Percentiles rank a stretch among this genome's conserved stretches.
These are phyloP conservation scores for Fusarium palustre DNA, from an alignment of 2,329 filamentous ascomycete species.

Conservation along the genomic window DNA sequence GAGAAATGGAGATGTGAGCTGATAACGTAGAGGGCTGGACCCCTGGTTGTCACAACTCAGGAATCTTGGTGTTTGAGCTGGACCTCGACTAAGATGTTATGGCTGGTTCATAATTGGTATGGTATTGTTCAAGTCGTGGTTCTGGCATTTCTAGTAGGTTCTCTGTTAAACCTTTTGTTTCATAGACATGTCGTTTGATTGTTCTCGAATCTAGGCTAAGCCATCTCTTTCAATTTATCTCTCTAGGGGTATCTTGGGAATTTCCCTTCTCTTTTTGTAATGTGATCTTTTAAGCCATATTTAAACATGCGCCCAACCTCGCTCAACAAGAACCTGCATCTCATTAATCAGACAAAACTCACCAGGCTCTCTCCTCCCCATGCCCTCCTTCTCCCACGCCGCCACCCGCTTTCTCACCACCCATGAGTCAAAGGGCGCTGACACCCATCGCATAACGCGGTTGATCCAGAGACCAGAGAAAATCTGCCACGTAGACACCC, in stretches of 20 bases:
- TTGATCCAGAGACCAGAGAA: constrained; percentile 70
- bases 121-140: background rate
- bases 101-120: background rate
- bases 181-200: background rate
- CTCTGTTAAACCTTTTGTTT: background rate
- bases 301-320: constrained; percentile 67
- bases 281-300: background rate
- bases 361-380: constrained; percentile 58
- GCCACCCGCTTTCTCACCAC: constrained; percentile 54
- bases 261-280: background rate
- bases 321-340: constrained; percentile 68
- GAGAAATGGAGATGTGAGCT: background rate
- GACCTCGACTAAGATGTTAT: background rate
- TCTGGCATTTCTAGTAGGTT: background rate
- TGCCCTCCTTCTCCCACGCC: constrained; percentile 54
- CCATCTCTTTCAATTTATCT: constrained; percentile 2
- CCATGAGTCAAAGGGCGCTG: constrained; percentile 47
- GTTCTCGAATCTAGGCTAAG: background rate
- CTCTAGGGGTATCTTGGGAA: constrained; percentile 29
- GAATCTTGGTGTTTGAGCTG: background rate
- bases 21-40: background rate
- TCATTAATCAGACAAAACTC: constrained; percentile 68
- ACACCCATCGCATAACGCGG: constrained; percentile 61
- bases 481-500: constrained; percentile 62
- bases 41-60: background rate